phyloP scores from a whole-genome alignment of 495 filamentous ascomycete genomes.

The Chaetomium fimeti region DNA sequence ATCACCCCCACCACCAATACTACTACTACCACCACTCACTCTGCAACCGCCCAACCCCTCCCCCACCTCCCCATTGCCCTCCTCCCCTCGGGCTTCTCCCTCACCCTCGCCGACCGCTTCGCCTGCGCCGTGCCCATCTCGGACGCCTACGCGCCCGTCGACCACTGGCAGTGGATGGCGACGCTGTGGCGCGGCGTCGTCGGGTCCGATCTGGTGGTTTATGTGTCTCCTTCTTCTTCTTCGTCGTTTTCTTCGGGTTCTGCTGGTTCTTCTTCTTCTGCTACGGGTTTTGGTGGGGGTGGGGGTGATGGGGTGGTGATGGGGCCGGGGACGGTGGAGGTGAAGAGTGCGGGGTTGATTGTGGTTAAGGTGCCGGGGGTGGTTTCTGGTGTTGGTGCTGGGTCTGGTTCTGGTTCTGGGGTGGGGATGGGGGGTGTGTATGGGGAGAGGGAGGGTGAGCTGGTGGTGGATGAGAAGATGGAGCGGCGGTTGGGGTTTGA shows the following conservation, averaged over 20 bases:
- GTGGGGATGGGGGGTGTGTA: conserved; percentile 1
- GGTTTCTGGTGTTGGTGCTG: conserved; percentile 5
- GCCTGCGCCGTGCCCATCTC: conserved; percentile 68
- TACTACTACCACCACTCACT: background rate
- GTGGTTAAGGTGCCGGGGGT: conserved; percentile 33
- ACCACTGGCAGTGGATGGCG: conserved; percentile 99
- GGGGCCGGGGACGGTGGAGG: conserved; percentile 48
- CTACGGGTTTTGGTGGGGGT: conserved; percentile 3
- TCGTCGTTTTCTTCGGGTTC: background rate
- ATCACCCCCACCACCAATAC: conserved; percentile 1
- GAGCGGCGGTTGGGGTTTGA: conserved; percentile 76
- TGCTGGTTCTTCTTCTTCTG: background rate
- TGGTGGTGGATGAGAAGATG: conserved; percentile 61
- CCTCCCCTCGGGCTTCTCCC: conserved; percentile 65
- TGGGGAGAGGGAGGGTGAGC: conserved; percentile 25
- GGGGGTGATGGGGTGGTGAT: conserved; percentile 24
- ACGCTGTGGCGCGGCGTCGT: conserved; percentile 88
- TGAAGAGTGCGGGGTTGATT: conserved; percentile 46
- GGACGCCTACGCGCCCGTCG: conserved; percentile 74
- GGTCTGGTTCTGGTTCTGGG: background rate
- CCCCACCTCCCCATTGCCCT: conserved; percentile 62
- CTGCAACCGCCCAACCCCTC: no score
- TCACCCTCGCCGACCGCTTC: conserved; percentile 72
- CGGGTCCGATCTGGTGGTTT: conserved; percentile 84
- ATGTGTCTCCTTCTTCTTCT: conserved; percentile 41